These are phyloP conservation scores for Neopestalotiopsis rosae DNA, from an alignment of 2,329 filamentous ascomycete genomes.

Conservation along the genomic window DNA sequence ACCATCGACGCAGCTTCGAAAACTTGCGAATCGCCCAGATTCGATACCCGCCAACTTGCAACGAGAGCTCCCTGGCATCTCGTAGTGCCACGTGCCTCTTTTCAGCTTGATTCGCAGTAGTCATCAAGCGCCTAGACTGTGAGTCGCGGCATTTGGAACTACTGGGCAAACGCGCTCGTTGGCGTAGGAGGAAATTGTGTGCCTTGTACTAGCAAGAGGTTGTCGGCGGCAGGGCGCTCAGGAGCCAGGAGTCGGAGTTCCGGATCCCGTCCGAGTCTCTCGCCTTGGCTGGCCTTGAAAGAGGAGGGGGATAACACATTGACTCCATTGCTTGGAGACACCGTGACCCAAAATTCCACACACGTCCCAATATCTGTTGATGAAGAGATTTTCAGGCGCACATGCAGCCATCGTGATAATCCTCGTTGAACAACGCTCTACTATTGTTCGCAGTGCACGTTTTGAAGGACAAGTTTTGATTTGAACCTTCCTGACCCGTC, in stretches of 20 bases:
- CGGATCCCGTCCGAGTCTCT: background rate
- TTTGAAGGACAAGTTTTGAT: slow-evolving; percentile 16
- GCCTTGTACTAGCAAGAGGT: background rate
- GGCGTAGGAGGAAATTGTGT: slow-evolving; percentile 19
- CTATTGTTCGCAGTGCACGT: slow-evolving; percentile 22
- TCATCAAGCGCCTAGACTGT: background rate
- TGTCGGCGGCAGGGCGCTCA: background rate
- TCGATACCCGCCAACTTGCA: background rate
- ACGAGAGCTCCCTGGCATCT: background rate
- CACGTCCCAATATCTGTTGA: slow-evolving; percentile 22
- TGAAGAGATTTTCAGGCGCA: slow-evolving; percentile 22
- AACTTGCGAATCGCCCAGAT: background rate
- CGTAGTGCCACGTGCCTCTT: background rate
- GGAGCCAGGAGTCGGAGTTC: too few species aligned
- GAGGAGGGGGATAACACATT: slow-evolving; percentile 4
- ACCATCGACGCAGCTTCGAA: too few species aligned
- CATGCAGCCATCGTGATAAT: slow-evolving; percentile 21
- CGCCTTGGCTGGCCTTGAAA: background rate
- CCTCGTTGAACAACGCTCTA: slow-evolving; percentile 19
- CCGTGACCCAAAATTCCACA: slow-evolving; percentile 14
- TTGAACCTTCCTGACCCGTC: background rate
- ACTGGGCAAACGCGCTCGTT: slow-evolving; percentile 18
- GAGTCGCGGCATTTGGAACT: background rate
- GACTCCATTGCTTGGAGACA: background rate
- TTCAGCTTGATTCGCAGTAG: background rate